Conservation (phyloP, 2,329 filamentous ascomycete species). For the Aspergillus aculeatinus region DNA sequence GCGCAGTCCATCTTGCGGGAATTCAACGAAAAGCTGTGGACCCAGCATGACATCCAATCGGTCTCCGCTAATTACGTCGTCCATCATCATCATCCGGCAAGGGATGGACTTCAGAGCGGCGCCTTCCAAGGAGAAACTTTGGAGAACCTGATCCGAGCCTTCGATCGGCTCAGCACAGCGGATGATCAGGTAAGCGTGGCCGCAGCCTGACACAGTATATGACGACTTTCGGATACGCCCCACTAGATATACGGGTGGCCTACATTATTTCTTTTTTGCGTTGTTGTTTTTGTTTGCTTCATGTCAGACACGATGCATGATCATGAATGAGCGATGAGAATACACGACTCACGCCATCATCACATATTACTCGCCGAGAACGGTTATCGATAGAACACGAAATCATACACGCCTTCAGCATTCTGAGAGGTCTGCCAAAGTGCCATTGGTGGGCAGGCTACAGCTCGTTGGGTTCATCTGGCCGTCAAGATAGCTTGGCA, state of each 20-base stretch:
- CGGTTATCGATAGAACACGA: background rate
- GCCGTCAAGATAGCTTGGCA: background rate
- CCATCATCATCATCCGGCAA: slow-evolving; percentile 4
- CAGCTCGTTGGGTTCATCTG: background rate
- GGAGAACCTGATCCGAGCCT: slow-evolving; percentile 4
- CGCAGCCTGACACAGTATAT: background rate
- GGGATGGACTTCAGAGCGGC: background rate
- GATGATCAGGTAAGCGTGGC: background rate
- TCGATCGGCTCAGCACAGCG: background rate
- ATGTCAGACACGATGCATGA: background rate
- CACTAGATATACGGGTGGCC: background rate
- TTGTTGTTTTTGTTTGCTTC: background rate
- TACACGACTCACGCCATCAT: background rate
- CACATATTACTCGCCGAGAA: background rate
- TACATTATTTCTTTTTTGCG: background rate
- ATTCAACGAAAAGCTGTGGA: slow-evolving; percentile 5
- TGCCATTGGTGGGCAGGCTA: background rate
- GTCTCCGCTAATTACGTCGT: background rate
- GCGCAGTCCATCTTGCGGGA: background rate
- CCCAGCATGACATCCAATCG: background rate
- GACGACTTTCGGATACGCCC: background rate
- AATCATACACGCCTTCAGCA: background rate
- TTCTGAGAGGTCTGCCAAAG: background rate
- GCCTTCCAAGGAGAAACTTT: background rate
- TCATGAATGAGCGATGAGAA: slow-evolving; percentile 4